phyloP scores from a whole-genome alignment of 176 grass and related monocot genomes.

The Cenchrus purpureus region DNA sequence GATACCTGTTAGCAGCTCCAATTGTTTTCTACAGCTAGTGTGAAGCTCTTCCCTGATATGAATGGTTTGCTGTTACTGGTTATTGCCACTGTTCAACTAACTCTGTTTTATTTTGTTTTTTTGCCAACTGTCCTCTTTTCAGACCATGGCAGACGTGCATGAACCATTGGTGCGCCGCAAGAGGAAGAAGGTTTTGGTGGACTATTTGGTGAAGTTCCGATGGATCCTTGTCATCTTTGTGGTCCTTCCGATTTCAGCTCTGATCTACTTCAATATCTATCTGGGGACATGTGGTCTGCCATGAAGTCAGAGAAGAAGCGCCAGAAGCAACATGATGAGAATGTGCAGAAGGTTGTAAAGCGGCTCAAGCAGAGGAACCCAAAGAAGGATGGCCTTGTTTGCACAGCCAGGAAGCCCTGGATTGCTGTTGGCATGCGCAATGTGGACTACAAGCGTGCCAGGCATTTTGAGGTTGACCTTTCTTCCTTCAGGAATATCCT shows the following conservation, averaged over 20 bases:
- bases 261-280: constrained; percentile 76
- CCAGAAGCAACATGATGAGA: constrained; percentile 74
- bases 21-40: neutral
- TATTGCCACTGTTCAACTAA: neutral
- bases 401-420: constrained; percentile 91
- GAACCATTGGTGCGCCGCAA: constrained; percentile 63
- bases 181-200: constrained; percentile 75
- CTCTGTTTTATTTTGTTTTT: too few species aligned
- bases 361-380: constrained; percentile 87
- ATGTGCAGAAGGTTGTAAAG: constrained; percentile 81
- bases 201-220: constrained; percentile 82
- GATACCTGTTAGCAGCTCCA: neutral
- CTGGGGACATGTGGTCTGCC: constrained; percentile 77
- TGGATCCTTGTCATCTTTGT: constrained; percentile 89
- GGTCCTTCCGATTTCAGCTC: constrained; percentile 67
- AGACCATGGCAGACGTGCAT: constrained; percentile 75
- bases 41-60: neutral
- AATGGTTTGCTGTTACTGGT: neutral
- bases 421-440: constrained; percentile 93
- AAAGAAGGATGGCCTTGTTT: constrained; percentile 91
- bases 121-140: neutral
- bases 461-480: constrained; percentile 93
- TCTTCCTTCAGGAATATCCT: constrained; percentile 84
- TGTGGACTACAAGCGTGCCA: constrained; percentile 89
- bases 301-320: constrained; percentile 80